Percentiles rank a stretch among this genome's conserved stretches.
phyloP scores from a whole-genome alignment of 2,329 filamentous ascomycete species.

The Arthrobotrys megalospora region DNA sequence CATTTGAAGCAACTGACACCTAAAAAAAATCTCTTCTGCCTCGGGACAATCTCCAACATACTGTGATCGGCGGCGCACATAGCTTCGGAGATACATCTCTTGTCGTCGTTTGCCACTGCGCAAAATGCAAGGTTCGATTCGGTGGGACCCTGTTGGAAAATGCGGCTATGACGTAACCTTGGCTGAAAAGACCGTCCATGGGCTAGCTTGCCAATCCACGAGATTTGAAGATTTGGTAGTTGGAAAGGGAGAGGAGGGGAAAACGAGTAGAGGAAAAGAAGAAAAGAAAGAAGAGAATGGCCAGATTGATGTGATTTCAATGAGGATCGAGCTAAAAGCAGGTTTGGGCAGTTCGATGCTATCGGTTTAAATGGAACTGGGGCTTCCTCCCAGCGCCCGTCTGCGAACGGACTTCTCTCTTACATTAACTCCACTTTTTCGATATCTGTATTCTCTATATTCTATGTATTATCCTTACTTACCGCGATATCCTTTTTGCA shows the following conservation, averaged over 20 bases:
- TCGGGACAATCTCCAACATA: no score
- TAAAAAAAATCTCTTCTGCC: no score
- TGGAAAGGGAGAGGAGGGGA: background rate
- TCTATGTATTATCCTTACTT: background rate
- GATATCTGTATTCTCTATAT: background rate
- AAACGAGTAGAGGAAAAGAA: background rate
- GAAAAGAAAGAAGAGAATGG: slow-evolving; percentile 2
- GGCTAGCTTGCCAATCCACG: background rate
- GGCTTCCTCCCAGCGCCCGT: slow-evolving; percentile 23
- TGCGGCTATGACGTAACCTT: slow-evolving; percentile 40
- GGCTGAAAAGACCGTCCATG: background rate
- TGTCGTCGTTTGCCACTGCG: background rate
- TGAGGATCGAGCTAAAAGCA: slow-evolving; percentile 14
- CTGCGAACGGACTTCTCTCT: slow-evolving; percentile 23
- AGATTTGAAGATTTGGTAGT: background rate
- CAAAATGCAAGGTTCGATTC: slow-evolving; percentile 3
- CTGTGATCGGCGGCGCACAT: no score
- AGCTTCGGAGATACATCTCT: no score
- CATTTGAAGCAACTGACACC: no score
- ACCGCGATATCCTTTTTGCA: no score
- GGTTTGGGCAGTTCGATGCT: slow-evolving; percentile 52
- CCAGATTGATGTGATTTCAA: slow-evolving; percentile 19
- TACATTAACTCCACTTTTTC: slow-evolving; percentile 3
- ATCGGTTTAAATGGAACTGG: slow-evolving; percentile 50
- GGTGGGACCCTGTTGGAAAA: slow-evolving; percentile 3